These are phyloP conservation scores for Kalaharituber pfeilii DNA, from an alignment of 2,329 filamentous ascomycete species.

Conservation along the genomic window DNA sequence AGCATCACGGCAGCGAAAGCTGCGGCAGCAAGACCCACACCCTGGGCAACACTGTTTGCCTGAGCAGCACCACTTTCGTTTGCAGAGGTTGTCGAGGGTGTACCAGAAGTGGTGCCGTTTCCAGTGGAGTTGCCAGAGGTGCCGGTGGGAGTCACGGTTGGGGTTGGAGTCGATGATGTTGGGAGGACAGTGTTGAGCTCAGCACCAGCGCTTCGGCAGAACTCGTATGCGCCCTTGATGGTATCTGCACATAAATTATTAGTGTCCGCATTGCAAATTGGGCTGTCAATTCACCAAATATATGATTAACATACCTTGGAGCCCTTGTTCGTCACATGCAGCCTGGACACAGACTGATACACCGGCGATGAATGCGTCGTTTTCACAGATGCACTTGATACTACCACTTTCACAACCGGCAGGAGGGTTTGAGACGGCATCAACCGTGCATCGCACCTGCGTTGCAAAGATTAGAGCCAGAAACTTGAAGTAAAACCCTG, in stretches of 20 bases:
- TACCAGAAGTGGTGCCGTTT: constrained; percentile 20
- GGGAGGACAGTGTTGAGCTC: constrained; percentile 20
- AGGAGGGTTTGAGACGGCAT: no score
- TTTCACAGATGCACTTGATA: constrained; percentile 34
- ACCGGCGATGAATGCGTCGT: constrained; percentile 30
- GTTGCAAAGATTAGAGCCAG: no score
- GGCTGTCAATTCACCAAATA: no score
- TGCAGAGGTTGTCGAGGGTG: constrained; percentile 14
- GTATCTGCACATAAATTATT: constrained; percentile 21
- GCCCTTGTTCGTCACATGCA: constrained; percentile 30
- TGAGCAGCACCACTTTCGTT: constrained; percentile 5
- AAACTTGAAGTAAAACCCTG: no score
- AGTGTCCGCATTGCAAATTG: no score
- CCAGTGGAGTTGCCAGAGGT: constrained; percentile 21
- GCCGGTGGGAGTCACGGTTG: constrained; percentile 14
- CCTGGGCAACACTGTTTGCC: constrained; percentile 2
- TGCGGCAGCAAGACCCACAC: constrained; percentile 6
- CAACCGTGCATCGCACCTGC: no score
- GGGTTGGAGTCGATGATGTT: not conserved
- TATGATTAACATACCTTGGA: constrained; percentile 24
- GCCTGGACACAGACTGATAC: constrained; percentile 36
- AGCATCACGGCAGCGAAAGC: constrained; percentile 9
- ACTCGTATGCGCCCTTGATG: constrained; percentile 26
- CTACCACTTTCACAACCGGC: constrained; percentile 30
- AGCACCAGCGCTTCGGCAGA: constrained; percentile 27